Conservation (phyloP, 371 early-diverging fungal species). For the Mucor ambiguus region DNA sequence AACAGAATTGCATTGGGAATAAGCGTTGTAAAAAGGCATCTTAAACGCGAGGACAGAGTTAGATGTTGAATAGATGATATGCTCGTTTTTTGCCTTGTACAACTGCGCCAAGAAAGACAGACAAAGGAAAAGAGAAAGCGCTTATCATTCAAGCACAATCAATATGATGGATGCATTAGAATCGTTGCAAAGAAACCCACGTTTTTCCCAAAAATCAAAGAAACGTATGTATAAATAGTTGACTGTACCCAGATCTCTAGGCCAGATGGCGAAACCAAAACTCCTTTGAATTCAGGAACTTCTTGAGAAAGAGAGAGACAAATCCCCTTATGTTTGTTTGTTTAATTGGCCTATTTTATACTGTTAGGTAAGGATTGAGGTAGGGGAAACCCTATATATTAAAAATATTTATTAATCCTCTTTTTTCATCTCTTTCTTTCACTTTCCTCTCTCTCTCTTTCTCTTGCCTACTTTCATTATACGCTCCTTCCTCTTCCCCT, state of each 20-base stretch:
- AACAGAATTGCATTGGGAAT: background rate
- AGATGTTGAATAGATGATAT: background rate
- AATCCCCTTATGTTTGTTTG: background rate
- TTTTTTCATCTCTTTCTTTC: background rate
- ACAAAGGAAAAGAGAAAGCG: background rate
- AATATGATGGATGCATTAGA: background rate
- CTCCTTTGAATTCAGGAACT: slow-evolving; percentile 4
- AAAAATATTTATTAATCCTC: background rate
- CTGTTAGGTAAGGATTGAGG: background rate
- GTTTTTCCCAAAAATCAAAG: no score
- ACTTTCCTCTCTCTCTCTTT: background rate
- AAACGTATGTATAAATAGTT: no score
- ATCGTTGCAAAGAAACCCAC: background rate
- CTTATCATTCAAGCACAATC: background rate
- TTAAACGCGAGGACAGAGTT: background rate
- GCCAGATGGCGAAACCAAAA: background rate
- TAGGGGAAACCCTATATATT: background rate
- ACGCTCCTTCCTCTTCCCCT: background rate
- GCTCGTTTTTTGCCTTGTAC: background rate
- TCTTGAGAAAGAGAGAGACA: background rate
- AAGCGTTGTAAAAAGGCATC: background rate
- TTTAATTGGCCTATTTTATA: background rate
- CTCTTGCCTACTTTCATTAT: background rate
- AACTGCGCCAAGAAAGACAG: slow-evolving; percentile 1
- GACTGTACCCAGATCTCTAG: no score